Base-by-base conservation (phyloP, 352 stramenopile genomes). In the Globisporangium radiosum region DNA sequence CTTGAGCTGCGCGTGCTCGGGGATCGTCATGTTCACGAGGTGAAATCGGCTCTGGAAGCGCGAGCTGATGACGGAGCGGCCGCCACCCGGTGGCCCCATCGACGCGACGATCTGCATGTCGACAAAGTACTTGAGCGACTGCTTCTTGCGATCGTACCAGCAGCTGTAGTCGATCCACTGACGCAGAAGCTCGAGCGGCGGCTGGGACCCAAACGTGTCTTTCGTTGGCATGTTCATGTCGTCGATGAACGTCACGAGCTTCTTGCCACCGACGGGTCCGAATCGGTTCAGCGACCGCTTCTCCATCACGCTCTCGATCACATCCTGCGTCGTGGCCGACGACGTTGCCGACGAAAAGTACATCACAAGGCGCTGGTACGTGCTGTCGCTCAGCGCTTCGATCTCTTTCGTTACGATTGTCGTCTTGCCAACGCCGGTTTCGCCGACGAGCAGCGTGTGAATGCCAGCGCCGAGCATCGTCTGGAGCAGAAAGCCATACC, bases 191-290 rank as follows among this genome's bases (percentile, higher is more conserved):
- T 97, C 92, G 2, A 98, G 70, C 0, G 92, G 89, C 1, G 92
- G 88, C 56, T 98, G 92, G 6, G 91, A 95, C 15, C 90, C 90
- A 60, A 97, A 97, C 54, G 77, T 69, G 57, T 97, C 90, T 57
- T 92, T 92, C 9, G 83, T 87, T 4, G 89, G 89, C 88, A 97
- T 97, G 64, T 97, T 97, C 69, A 97, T 75, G 59, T 97, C 90
- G 52, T 97, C 90, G 37, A 97, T 88, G 61, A 97, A 97, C 14
- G 87, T 94, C 42, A 97, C 75, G 0, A 97, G 73, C 49, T 91
- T 90, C 65, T 96, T 96, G 39, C 84, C 84, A 13, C 76, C 82
- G 0, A 93, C 74, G 13, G 90, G 90, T 0, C 90, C 90, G 33
- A 95, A 97, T 0, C 85, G 78, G 57, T 97, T 96, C 43, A 95